These are phyloP conservation scores for Cadophora luteo-olivacea DNA, from an alignment of 2,329 filamentous ascomycete genomes.

Conservation along the genomic window DNA sequence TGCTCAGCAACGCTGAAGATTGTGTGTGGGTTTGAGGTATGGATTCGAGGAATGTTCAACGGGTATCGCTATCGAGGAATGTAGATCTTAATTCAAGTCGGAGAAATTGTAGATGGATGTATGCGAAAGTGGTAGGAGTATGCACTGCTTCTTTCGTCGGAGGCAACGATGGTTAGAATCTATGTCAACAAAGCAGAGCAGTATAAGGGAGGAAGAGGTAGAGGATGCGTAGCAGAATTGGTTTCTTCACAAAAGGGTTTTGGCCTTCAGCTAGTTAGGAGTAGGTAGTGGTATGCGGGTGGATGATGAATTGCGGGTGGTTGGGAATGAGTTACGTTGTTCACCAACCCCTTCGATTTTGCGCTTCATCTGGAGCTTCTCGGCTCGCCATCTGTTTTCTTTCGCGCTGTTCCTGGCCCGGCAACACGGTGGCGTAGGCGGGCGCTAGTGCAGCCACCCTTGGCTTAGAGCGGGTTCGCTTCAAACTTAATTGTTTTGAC, in stretches of 20 bases:
- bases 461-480: neutral
- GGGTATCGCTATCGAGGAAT: conserved; percentile 15
- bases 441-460: conserved; percentile 3
- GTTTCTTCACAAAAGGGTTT: conserved; percentile 16
- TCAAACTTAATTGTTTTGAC: neutral
- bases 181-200: conserved; percentile 20
- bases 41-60: conserved; percentile 35
- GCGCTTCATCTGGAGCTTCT: neutral
- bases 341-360: conserved; percentile 7
- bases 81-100: conserved; percentile 11
- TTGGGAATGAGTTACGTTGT: conserved; percentile 17
- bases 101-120: neutral
- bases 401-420: neutral
- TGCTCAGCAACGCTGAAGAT: conserved; percentile 38
- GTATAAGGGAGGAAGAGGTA: conserved; percentile 17
- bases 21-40: conserved; percentile 27
- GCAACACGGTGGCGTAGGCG: neutral
- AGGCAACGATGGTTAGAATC: conserved; percentile 13
- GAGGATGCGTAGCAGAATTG: conserved; percentile 18
- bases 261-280: conserved; percentile 13
- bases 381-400: conserved; percentile 3
- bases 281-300: neutral
- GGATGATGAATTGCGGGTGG: conserved; percentile 7
- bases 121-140: neutral
- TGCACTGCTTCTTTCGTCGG: conserved; percentile 14